Conservation (phyloP, 139 green algal species). For the Chlorella ohadii region DNA sequence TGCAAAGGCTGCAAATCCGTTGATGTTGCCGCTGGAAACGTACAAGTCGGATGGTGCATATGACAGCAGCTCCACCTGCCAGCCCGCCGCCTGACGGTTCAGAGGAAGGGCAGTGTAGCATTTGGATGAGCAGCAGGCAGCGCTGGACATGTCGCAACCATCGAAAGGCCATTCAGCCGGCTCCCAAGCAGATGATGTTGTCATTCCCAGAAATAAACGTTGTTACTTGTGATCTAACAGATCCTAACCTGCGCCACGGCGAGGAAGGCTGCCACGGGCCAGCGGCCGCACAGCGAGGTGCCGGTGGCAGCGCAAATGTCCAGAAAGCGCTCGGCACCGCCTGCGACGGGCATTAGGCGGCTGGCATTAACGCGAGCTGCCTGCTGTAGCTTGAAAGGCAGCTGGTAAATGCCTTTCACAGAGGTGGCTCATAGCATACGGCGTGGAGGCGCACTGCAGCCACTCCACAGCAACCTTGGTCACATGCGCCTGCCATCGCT, state of each 20-base stretch:
- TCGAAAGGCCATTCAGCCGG: background rate
- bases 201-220: no score
- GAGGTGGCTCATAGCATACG: no score
- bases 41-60: slow-evolving; percentile 16
- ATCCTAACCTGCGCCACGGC: background rate
- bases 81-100: background rate
- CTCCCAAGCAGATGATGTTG: no score
- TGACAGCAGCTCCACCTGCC: slow-evolving; percentile 9
- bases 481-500: no score
- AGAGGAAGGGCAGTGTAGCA: background rate
- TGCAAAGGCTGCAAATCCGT: slow-evolving; percentile 5
- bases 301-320: background rate
- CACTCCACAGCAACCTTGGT: no score
- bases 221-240: no score
- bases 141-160: background rate
- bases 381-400: no score
- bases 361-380: no score
- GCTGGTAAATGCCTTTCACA: no score
- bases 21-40: background rate
- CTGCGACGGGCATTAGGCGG: background rate
- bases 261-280: slow-evolving; percentile 7
- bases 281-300: slow-evolving; percentile 17
- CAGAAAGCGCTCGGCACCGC: background rate
- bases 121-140: no score
- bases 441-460: no score